These are phyloP conservation scores for Talaromyces sp. DNA, from an alignment of 2,329 filamentous ascomycete genomes.

Conservation along the genomic window DNA sequence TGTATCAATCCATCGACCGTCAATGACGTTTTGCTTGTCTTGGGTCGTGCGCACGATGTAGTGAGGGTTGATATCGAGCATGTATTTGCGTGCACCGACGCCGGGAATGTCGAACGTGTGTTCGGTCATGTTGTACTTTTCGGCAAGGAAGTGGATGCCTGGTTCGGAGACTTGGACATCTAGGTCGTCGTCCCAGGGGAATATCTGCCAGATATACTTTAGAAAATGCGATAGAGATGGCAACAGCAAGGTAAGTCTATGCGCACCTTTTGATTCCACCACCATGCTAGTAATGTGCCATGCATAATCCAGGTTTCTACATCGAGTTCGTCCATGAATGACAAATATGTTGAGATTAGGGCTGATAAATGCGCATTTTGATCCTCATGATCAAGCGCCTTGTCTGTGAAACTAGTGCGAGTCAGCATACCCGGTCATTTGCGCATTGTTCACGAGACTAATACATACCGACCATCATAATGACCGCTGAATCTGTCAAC, in stretches of 20 bases:
- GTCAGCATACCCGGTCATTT: neutral
- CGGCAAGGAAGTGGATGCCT: slow-evolving; percentile 56
- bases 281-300: slow-evolving; percentile 61
- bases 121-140: slow-evolving; percentile 63
- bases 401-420: slow-evolving; percentile 47
- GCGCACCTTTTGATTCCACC: slow-evolving; percentile 57
- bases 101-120: slow-evolving; percentile 48
- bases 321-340: slow-evolving; percentile 56
- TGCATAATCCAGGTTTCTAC: slow-evolving; percentile 65
- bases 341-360: slow-evolving; percentile 56
- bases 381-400: slow-evolving; percentile 47
- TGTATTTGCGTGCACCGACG: slow-evolving; percentile 45
- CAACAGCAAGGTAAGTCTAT: neutral
- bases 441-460: neutral
- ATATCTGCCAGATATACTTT: slow-evolving; percentile 37
- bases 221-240: neutral
- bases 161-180: slow-evolving; percentile 59
- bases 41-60: slow-evolving; percentile 46
- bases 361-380: slow-evolving; percentile 50
- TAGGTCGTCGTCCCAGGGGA: slow-evolving; percentile 63
- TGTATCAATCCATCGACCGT: slow-evolving; percentile 62
- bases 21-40: slow-evolving; percentile 57
- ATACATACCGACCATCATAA: slow-evolving; percentile 52
- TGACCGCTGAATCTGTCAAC: slow-evolving; percentile 51
- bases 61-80: slow-evolving; percentile 61